Percentiles rank a stretch among this genome's conserved stretches.
These are phyloP conservation scores for Diaporthe vexans DNA, from an alignment of 2,329 filamentous ascomycete genomes.

Conservation along the genomic window DNA sequence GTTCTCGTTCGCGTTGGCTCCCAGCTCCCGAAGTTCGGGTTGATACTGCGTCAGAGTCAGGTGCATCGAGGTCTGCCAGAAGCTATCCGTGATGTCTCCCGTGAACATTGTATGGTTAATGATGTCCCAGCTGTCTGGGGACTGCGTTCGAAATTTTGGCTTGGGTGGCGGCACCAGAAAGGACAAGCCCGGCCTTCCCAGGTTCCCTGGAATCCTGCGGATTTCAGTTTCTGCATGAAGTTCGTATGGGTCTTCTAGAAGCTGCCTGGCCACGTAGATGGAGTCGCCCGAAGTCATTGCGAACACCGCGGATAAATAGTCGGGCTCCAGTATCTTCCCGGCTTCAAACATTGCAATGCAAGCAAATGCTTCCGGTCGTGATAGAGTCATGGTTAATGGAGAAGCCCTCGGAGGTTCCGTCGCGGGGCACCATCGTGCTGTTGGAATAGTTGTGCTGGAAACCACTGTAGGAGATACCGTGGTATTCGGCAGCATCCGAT, in stretches of 20 bases:
- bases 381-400: neutral
- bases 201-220: conserved; percentile 9
- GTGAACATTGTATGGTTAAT: neutral
- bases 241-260: conserved; percentile 24
- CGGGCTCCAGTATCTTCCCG: neutral
- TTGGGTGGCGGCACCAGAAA: conserved; percentile 17
- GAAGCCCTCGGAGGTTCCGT: neutral
- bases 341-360: conserved; percentile 1
- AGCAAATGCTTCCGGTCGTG: neutral
- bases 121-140: neutral
- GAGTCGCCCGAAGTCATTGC: conserved; percentile 15
- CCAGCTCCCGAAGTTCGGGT: neutral
- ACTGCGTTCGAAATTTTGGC: neutral
- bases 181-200: neutral
- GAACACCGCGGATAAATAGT: neutral
- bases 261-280: neutral
- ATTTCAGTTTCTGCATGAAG: neutral
- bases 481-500: neutral
- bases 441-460: neutral
- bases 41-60: conserved; percentile 15
- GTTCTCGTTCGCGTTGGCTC: neutral
- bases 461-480: neutral
- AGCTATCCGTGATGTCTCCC: conserved; percentile 1
- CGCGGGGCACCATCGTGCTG: neutral
- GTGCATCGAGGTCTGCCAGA: conserved; percentile 4